Evolutionary conservation across 257 asterid genomes (phyloP).

Genomic region (Cordia subcordata): DNA sequence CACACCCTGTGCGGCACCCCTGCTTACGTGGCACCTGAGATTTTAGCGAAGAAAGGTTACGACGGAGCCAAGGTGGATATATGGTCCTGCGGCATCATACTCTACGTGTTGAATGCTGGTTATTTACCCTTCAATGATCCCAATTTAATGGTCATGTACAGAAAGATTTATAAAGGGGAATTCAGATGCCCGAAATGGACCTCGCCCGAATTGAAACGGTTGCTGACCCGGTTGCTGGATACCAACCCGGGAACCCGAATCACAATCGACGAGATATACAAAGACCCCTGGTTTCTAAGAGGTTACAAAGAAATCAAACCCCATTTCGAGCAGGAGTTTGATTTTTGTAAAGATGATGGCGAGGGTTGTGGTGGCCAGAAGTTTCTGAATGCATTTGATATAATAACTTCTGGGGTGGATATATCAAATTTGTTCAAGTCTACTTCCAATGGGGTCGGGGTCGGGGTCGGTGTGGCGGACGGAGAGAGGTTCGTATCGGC

Average conservation of each 20-base stretch:
- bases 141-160: conserved; percentile 67
- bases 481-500: conserved; percentile 26
- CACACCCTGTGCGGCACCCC: conserved; percentile 86
- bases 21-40: conserved; percentile 85
- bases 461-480: neutral
- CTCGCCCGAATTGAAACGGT: conserved; percentile 45
- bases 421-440: conserved; percentile 25
- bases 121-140: conserved; percentile 67
- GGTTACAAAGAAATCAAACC: conserved; percentile 13
- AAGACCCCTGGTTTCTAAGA: conserved; percentile 55
- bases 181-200: conserved; percentile 73
- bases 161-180: conserved; percentile 63
- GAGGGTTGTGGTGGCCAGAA: neutral
- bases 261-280: conserved; percentile 40
- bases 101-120: conserved; percentile 61
- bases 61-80: conserved; percentile 69
- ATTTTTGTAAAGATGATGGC: neutral
- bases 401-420: conserved; percentile 27
- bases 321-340: neutral
- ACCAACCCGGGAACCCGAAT: conserved; percentile 58
- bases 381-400: conserved; percentile 3
- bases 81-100: conserved; percentile 80
- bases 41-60: conserved; percentile 66
- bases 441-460: conserved; percentile 7
- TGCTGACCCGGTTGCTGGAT: conserved; percentile 46